Percentiles rank a stretch among this genome's conserved stretches.
phyloP scores from a whole-genome alignment of 495 filamentous ascomycete species.

The Platismatia glauca region DNA sequence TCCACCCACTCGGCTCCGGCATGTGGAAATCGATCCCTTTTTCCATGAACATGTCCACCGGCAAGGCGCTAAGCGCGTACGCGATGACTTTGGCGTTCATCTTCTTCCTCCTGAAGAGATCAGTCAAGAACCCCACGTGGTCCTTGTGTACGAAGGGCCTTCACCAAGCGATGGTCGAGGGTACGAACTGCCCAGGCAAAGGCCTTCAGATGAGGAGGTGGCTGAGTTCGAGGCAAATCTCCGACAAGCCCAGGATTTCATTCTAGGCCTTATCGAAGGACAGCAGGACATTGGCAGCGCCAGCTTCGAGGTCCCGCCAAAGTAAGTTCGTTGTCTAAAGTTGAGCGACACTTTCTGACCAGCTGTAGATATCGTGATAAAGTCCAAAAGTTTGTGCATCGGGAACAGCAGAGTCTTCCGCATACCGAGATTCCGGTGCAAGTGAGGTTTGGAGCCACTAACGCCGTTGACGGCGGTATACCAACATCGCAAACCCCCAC shows the following conservation, averaged over 20 bases:
- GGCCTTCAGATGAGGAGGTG: conserved; percentile 51
- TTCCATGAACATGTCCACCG: conserved; percentile 69
- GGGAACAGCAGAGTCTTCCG: conserved; percentile 59
- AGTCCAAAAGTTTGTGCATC: conserved; percentile 64
- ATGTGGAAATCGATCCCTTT: conserved; percentile 71
- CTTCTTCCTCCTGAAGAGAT: conserved; percentile 60
- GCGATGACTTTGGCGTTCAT: conserved; percentile 68
- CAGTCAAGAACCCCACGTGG: conserved; percentile 52
- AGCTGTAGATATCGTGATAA: conserved; percentile 55
- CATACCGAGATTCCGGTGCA: conserved; percentile 64
- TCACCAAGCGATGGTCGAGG: conserved; percentile 38
- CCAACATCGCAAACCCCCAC: conserved; percentile 1
- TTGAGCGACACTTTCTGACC: conserved; percentile 25
- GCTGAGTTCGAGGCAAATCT: conserved; percentile 59
- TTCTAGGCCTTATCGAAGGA: conserved; percentile 58
- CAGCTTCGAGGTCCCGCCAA: conserved; percentile 60
- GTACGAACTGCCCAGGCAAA: conserved; percentile 60
- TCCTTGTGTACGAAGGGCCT: conserved; percentile 77
- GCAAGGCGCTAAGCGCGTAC: conserved; percentile 52
- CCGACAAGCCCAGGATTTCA: conserved; percentile 60
- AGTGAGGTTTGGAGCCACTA: conserved; percentile 44
- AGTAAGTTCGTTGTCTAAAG: conserved; percentile 40
- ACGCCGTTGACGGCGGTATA: conserved; percentile 34
- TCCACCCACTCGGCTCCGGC: conserved; percentile 64
- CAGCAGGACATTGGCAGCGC: conserved; percentile 60